phyloP scores from a whole-genome alignment of 306 rosid species.

The Glycyrrhiza uralensis region DNA sequence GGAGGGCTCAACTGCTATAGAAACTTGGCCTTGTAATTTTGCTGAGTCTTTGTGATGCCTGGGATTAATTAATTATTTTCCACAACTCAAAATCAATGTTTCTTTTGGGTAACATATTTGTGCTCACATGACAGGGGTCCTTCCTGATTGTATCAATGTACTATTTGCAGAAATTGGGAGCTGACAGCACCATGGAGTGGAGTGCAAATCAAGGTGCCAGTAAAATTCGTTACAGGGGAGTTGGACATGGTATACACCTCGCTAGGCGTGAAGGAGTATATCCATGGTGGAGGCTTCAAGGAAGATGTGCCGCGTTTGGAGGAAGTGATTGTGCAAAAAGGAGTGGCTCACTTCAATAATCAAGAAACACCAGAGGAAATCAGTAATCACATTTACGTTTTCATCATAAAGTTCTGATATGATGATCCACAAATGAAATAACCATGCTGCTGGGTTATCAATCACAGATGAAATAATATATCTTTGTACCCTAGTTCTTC shows the following conservation, averaged over 20 bases:
- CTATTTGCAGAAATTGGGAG: conserved; percentile 47
- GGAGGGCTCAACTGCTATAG: conserved; percentile 49
- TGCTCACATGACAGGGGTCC: not conserved
- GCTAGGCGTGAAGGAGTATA: not conserved
- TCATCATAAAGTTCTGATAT: conserved; percentile 14
- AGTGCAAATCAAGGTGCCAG: conserved; percentile 17
- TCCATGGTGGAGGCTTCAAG: conserved; percentile 35
- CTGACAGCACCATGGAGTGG: conserved; percentile 32
- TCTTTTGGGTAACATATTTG: not conserved
- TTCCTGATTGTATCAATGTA: not conserved
- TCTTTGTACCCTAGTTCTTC: too few species aligned
- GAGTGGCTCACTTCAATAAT: conserved; percentile 41
- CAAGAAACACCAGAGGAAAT: conserved; percentile 33
- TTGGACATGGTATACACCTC: conserved; percentile 32
- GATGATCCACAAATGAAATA: not conserved
- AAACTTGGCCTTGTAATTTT: conserved; percentile 14
- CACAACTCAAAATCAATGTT: not conserved
- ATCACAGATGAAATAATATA: too few species aligned
- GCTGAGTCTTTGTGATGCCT: not conserved
- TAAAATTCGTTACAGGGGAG: conserved; percentile 30
- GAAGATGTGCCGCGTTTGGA: conserved; percentile 31
- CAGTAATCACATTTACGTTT: conserved; percentile 19
- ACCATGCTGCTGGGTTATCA: not conserved
- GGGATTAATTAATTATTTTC: not conserved
- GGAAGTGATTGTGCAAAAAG: conserved; percentile 32